phyloP scores from a whole-genome alignment of 805 yeast genomes.

The Hanseniaspora thailandica region DNA sequence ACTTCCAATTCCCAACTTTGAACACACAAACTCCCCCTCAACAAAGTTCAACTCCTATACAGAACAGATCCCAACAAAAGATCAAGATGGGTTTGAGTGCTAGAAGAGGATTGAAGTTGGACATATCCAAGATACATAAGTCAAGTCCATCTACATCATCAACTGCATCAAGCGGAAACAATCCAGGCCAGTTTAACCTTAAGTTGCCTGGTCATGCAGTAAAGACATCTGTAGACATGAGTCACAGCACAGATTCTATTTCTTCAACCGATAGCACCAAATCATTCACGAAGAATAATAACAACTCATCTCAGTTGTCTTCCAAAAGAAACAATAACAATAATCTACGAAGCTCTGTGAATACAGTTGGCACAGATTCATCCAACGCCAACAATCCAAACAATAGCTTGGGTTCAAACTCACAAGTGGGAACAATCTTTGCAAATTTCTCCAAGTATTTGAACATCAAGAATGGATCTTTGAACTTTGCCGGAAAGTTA shows the following conservation, averaged over 20 bases:
- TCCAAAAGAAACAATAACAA: background rate
- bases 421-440: conserved; percentile 36
- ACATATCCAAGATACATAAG: conserved; percentile 12
- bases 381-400: conserved; percentile 17
- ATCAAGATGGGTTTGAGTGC: conserved; percentile 67
- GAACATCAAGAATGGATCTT: conserved; percentile 82
- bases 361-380: background rate
- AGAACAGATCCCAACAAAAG: conserved; percentile 59
- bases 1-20: conserved; percentile 14
- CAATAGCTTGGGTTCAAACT: conserved; percentile 5
- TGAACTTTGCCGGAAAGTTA: conserved; percentile 87
- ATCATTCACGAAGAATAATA: background rate
- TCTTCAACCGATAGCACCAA: conserved; percentile 6
- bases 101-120: conserved; percentile 73
- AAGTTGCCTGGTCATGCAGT: conserved; percentile 1
- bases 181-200: background rate
- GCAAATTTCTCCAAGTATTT: conserved; percentile 77
- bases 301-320: background rate
- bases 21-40: conserved; percentile 19
- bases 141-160: background rate
- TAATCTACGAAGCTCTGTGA: background rate
- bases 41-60: conserved; percentile 58
- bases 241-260: conserved; percentile 5
- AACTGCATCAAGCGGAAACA: background rate
- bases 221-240: background rate